Conservation (phyloP, 1,284 basidiomycete genomes). For the Moesziomyces aphidis region DNA sequence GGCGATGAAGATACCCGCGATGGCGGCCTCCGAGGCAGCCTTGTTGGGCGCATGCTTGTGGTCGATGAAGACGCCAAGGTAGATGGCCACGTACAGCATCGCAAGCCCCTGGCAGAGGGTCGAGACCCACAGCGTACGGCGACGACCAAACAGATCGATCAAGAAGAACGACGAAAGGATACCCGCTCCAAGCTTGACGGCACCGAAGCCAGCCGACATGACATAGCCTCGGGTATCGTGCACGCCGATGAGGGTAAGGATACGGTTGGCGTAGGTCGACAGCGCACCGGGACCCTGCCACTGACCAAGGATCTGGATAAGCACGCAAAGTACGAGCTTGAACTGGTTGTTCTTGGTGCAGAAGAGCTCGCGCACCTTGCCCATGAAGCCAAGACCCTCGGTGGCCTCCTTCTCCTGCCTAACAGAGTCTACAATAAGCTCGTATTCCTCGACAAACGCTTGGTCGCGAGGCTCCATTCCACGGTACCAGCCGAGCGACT, state of each 20-base stretch:
- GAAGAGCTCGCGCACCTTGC: constrained; percentile 33
- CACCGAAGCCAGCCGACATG: constrained; percentile 47
- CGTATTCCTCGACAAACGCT: constrained; percentile 38
- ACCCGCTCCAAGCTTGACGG: constrained; percentile 44
- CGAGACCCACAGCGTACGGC: constrained; percentile 40
- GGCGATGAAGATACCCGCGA: constrained; percentile 44
- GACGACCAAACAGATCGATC: constrained; percentile 48
- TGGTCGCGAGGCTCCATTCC: constrained; percentile 36
- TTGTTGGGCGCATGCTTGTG: constrained; percentile 24
- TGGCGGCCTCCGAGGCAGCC: constrained; percentile 35
- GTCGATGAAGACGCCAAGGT: constrained; percentile 44
- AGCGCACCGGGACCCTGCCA: constrained; percentile 48
- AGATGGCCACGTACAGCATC: constrained; percentile 48
- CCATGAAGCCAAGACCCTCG: constrained; percentile 29
- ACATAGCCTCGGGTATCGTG: constrained; percentile 42
- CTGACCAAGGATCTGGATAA: constrained; percentile 46
- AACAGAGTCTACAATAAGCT: constrained; percentile 40
- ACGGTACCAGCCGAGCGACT: constrained; percentile 71
- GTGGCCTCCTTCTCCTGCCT: constrained; percentile 37
- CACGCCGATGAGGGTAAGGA: constrained; percentile 37
- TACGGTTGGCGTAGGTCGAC: constrained; percentile 49
- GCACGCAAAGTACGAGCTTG: constrained; percentile 39
- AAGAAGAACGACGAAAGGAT: constrained; percentile 48
- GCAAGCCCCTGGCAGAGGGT: constrained; percentile 38
- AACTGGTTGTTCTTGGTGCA: constrained; percentile 47